Percentiles rank a stretch among this genome's conserved stretches.
Evolutionary conservation across 257 asterid species (phyloP).

Genomic region (Ilex aquifolium): DNA sequence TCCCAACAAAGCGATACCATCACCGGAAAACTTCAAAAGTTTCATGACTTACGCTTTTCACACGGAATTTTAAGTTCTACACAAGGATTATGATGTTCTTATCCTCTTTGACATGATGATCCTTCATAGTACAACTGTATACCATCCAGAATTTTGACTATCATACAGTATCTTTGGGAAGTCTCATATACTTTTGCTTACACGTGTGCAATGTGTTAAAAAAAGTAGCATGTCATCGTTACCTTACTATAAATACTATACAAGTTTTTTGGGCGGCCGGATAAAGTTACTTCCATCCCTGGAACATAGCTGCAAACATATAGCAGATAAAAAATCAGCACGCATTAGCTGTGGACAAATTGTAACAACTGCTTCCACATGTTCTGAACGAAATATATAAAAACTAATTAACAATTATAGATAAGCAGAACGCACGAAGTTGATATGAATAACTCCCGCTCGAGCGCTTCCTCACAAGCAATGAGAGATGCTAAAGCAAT

Average conservation of each 20-base stretch:
- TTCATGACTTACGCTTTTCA: too few relatives aligned
- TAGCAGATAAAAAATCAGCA: background rate
- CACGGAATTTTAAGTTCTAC: too few relatives aligned
- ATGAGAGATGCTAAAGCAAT: constrained; percentile 86
- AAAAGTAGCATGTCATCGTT: constrained; percentile 3
- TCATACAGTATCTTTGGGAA: too few relatives aligned
- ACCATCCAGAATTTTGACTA: too few relatives aligned
- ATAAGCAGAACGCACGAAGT: constrained; percentile 67
- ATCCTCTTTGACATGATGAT: too few relatives aligned
- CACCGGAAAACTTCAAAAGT: too few relatives aligned
- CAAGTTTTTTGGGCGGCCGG: constrained; percentile 87
- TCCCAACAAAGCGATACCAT: too few relatives aligned
- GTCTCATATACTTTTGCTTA: too few relatives aligned
- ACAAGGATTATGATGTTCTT: too few relatives aligned
- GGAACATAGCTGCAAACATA: constrained; percentile 74
- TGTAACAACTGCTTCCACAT: background rate
- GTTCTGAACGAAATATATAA: background rate
- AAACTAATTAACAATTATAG: background rate
- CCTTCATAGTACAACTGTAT: too few relatives aligned
- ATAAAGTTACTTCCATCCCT: constrained; percentile 94
- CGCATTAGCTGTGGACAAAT: background rate
- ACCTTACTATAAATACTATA: constrained; percentile 94
- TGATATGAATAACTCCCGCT: constrained; percentile 80
- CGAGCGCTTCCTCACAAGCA: constrained; percentile 93
- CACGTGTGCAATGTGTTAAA: background rate